Evolutionary conservation across 2,329 filamentous ascomycete species (phyloP).

Genomic region (Stachybotrys chartarum): DNA sequence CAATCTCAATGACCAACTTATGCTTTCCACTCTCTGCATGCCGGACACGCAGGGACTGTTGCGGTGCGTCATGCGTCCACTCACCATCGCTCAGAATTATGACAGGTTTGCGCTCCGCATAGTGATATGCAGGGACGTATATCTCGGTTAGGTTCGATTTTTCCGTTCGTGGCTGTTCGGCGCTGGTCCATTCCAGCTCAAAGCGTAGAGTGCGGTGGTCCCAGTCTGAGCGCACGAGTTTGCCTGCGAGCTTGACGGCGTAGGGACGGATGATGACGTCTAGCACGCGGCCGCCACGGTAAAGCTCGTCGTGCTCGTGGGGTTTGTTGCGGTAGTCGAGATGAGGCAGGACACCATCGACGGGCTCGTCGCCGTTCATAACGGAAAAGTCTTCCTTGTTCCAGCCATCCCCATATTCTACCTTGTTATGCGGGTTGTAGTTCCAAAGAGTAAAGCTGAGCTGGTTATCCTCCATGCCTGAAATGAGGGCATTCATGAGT

Average conservation of each 20-base stretch:
- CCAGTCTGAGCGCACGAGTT: conserved; percentile 26
- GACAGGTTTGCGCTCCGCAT: conserved; percentile 16
- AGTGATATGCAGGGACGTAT: conserved; percentile 32
- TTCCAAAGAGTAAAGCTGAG: conserved; percentile 33
- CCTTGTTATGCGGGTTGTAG: conserved; percentile 29
- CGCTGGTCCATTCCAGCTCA: conserved; percentile 24
- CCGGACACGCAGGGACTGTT: conserved; percentile 19
- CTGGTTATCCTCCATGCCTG: conserved; percentile 30
- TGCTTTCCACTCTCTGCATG: conserved; percentile 4
- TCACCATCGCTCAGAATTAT: conserved; percentile 19
- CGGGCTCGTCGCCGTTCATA: conserved; percentile 24
- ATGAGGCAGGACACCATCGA: conserved; percentile 15
- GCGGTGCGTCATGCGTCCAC: conserved; percentile 18
- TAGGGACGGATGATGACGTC: conserved; percentile 33
- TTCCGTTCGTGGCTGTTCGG: conserved; percentile 6
- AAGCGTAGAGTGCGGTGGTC: conserved; percentile 24
- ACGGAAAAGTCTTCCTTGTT: conserved; percentile 36
- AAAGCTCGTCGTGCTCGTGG: conserved; percentile 26
- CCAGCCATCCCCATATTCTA: conserved; percentile 33
- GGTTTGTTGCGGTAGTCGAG: conserved; percentile 24
- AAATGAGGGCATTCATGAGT: conserved; percentile 30
- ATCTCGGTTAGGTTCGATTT: conserved; percentile 25
- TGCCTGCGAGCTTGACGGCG: conserved; percentile 30
- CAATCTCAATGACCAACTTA: conserved; percentile 17
- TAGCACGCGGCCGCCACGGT: conserved; percentile 27